phyloP scores from a whole-genome alignment of 2,329 filamentous ascomycete genomes.

The Thielaviopsis musarum region DNA sequence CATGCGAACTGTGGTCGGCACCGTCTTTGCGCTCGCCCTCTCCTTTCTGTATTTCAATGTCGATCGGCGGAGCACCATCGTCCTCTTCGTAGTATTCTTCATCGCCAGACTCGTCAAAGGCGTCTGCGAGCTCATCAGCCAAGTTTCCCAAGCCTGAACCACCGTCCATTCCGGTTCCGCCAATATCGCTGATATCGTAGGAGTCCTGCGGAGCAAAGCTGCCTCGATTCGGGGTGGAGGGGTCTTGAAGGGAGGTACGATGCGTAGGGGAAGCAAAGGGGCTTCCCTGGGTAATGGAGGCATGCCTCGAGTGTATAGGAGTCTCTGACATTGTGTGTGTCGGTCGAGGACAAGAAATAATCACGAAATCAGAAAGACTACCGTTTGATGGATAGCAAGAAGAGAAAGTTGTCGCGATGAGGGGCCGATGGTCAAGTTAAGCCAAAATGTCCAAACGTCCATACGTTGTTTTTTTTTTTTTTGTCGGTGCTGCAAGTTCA shows the following conservation, averaged over 20 bases:
- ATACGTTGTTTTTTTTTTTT: background rate
- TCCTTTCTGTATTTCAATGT: constrained; percentile 18
- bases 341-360: background rate
- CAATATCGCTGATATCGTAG: constrained; percentile 30
- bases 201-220: constrained; percentile 32
- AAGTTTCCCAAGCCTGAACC: constrained; percentile 55
- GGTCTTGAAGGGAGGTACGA: constrained; percentile 33
- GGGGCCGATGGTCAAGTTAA: background rate
- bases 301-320: constrained; percentile 41
- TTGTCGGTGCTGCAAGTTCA: background rate
- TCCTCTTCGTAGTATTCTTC: constrained; percentile 35
- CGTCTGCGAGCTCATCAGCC: constrained; percentile 65
- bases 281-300: constrained; percentile 32
- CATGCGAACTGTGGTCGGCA: constrained; percentile 1
- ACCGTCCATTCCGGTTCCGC: constrained; percentile 20
- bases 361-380: background rate
- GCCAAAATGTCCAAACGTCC: background rate
- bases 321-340: constrained; percentile 29
- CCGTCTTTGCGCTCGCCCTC: background rate
- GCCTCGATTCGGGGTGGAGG: constrained; percentile 29
- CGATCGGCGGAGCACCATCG: constrained; percentile 18
- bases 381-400: background rate
- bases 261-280: constrained; percentile 10
- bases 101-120: constrained; percentile 48
- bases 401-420: background rate